Evolutionary conservation across 2,329 filamentous ascomycete genomes (phyloP).

Genomic region (Didymella pinodella): DNA sequence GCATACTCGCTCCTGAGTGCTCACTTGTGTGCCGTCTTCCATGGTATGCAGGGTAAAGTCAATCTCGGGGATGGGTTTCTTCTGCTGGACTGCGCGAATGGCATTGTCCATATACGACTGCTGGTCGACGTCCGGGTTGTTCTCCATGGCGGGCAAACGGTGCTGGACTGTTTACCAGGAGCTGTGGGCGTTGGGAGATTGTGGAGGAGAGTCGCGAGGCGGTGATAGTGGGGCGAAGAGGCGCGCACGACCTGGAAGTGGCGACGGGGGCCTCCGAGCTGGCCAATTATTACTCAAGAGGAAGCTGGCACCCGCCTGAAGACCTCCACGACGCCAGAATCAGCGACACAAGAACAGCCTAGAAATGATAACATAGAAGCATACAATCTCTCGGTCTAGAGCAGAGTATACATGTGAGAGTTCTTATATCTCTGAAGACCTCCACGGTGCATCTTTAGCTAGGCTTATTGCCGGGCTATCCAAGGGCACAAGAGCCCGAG

Average conservation of each 20-base stretch:
- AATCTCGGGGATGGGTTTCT: constrained; percentile 96
- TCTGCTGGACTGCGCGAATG: constrained; percentile 89
- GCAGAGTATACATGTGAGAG: no score
- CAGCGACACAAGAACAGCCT: no score
- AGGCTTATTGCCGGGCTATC: constrained; percentile 2
- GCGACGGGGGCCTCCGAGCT: constrained; percentile 30
- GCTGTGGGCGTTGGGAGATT: constrained; percentile 36
- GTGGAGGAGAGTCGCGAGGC: constrained; percentile 35
- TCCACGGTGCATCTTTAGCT: no score
- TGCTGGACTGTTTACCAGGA: constrained; percentile 24
- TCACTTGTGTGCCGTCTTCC: constrained; percentile 96
- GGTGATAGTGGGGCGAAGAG: constrained; percentile 45
- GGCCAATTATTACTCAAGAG: no score
- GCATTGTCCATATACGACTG: constrained; percentile 76
- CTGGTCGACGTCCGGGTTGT: constrained; percentile 48
- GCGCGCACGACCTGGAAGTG: constrained; percentile 37
- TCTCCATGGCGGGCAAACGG: constrained; percentile 46
- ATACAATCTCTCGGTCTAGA: no score
- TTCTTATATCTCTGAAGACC: no score
- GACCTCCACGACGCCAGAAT: no score
- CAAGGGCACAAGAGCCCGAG: constrained; percentile 6
- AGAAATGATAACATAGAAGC: no score
- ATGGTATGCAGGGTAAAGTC: constrained; percentile 98
- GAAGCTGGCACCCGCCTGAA: no score
- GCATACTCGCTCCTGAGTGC: constrained; percentile 93